Evolutionary conservation across 1,284 basidiomycete species (phyloP), one percentile per base, ranked within the genome.

Genomic region (Rhizopogon parksii): DNA sequence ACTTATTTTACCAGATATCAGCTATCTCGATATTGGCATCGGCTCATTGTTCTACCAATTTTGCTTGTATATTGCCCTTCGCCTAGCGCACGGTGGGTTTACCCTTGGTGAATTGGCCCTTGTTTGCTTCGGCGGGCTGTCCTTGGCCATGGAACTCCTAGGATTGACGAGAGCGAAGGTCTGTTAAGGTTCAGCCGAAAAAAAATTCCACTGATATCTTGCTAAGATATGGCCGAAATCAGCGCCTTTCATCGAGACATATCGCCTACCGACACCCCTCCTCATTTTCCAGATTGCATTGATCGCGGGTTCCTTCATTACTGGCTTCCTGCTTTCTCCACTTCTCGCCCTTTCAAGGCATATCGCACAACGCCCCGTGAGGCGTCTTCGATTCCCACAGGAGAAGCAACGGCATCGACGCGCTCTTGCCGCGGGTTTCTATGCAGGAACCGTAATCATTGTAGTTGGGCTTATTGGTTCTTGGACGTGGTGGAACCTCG

Each of bases 311-410:
- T 89, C 93, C 0, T 82, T 99, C 53, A 75, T 98, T 21, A 85
- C 87, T 12, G 96, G 96, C 4, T 92, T 97, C 68, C 73, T 97
- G 9, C 81, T 99, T n/a, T 93, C 93, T 0, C 96, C 96, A 0
- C 76, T 99, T 8, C 85, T 99, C 14, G 88, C 94, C 50, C 79
- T 98, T 14, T 96, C 94, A 12, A 82, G 96, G 0, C 86, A 94
- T 64, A 88, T 96, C 54, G 95, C 95, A 0, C 92, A 92, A 61
- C 83, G 86, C 35, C 96, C 96, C 1, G 83, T 88, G 6, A 90
- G 93, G 61, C 86, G 95, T 3, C 80, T 97, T 17, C 83, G 85
- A 37, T 91, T 88, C 69, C 95, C 94, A 0, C 81, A 88, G 54
- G 90, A 96, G 65, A 94, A 95, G 60, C 78, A 86, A 42, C 76